Evolutionary conservation across 2,329 filamentous ascomycete species (phyloP).

Genomic region (Thelonectria blattea): DNA sequence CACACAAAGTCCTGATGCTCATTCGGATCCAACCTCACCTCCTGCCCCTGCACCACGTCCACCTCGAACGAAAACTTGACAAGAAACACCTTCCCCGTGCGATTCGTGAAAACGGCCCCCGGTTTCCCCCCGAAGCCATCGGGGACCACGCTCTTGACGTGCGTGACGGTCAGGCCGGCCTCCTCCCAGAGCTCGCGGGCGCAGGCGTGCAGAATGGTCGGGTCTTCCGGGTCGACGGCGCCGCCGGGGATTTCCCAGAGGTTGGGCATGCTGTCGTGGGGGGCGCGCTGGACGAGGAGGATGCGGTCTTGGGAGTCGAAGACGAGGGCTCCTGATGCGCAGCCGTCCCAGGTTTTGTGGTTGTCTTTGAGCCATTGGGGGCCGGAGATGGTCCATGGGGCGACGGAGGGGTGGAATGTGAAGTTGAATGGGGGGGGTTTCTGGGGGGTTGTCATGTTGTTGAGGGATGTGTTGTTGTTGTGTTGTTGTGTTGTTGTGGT

Average conservation of each 20-base stretch:
- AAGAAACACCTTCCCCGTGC: slow-evolving; percentile 40
- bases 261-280: slow-evolving; percentile 51
- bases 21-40: slow-evolving; percentile 46
- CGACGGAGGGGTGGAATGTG: slow-evolving; percentile 33
- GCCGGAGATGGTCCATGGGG: slow-evolving; percentile 34
- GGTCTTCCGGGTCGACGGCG: slow-evolving; percentile 50
- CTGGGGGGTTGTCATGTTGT: slow-evolving; percentile 21
- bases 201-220: slow-evolving; percentile 49
- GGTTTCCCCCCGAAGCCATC: slow-evolving; percentile 32
- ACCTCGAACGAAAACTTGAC: slow-evolving; percentile 47
- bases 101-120: slow-evolving; percentile 43
- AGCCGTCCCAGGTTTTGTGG: slow-evolving; percentile 38
- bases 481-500: not conserved
- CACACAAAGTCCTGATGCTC: slow-evolving; percentile 50
- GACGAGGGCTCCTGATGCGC: slow-evolving; percentile 44
- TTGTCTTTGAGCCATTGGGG: slow-evolving; percentile 35
- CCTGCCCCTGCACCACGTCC: slow-evolving; percentile 35
- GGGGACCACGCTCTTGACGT: slow-evolving; percentile 40
- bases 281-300: slow-evolving; percentile 54
- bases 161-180: slow-evolving; percentile 45
- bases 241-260: slow-evolving; percentile 58
- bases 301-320: slow-evolving; percentile 44
- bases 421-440: slow-evolving; percentile 23
- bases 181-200: slow-evolving; percentile 58
- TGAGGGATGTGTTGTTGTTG: too few relatives aligned